Conservation (phyloP, 768 basidiomycete genomes). For the Boletus huronensis region DNA sequence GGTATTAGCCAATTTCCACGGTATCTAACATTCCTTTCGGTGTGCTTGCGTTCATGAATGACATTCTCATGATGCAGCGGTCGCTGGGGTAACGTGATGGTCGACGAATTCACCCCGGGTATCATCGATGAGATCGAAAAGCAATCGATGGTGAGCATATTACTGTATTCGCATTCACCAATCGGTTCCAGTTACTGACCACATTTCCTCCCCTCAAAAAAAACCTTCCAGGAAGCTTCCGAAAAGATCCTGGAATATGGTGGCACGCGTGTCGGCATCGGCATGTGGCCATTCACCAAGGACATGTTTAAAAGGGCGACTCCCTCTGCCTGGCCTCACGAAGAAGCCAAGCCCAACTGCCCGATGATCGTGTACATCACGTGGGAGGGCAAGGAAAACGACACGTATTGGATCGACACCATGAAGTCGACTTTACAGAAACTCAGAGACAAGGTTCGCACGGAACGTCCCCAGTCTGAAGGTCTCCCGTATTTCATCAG, state of each 20-base stretch:
- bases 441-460: not conserved
- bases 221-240: conserved; percentile 2
- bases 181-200: not conserved
- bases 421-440: not conserved
- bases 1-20: conserved; percentile 2
- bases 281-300: conserved; percentile 15
- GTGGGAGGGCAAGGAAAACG: conserved; percentile 14
- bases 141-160: not conserved
- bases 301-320: conserved; percentile 13
- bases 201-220: not conserved
- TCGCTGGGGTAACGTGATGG: conserved; percentile 15
- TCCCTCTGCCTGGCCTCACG: conserved; percentile 15
- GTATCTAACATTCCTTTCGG: not conserved
- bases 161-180: no score
- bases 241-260: not conserved
- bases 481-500: conserved; percentile 8
- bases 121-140: conserved; percentile 4
- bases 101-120: conserved; percentile 5
- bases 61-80: not conserved
- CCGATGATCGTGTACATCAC: conserved; percentile 11
- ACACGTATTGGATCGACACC: conserved; percentile 4
- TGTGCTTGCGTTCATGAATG: not conserved
- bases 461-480: not conserved
- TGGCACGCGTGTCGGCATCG: not conserved
- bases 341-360: conserved; percentile 2